Evolutionary conservation across 83 land plant species (phyloP), one percentile per base, ranked within the genome.

Genomic region (Thuja plicata): DNA sequence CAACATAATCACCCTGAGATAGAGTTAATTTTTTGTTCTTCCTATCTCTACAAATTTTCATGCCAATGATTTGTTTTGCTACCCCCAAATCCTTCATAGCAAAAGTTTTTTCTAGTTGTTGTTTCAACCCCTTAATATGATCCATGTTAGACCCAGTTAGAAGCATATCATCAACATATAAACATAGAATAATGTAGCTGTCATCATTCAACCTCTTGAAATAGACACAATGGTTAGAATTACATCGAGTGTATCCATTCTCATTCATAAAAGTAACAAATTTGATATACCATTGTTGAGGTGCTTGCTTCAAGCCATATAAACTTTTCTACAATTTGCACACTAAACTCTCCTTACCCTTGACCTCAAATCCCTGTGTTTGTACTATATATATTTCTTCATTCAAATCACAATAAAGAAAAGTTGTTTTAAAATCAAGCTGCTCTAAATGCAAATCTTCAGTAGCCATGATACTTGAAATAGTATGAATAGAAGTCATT

Each of bases 281-380:
- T 30, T 74, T 30, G 1, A 74, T 2, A 74, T 30, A 34, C 15
- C 13, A 74, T 30, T 30, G 13, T 24, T 80, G 48, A 78, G 88
- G 79, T 78, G 87, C 88, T 87, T 90, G 73, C 40, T 81, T 87
- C 21, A 90, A 19, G 3, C 88, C 84, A 82, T 89, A 90, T 3
- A 90, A 21, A 34, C 46, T 54, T 27, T 27, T 71, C 30, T 21
- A n/a, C 76, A 71, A n/a, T 30, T 9, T 71, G 10, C 76, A 71
- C n/a, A 71, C 76, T 27, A 71, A 3, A 1, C n/a, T n/a, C 9
- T 71, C 30, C 32, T 71, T 71, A 27, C 76, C 30, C n/a, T 71
- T 71, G 15, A 54, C 32, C 32, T 71, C 10, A 0, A 71, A 71
- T 71, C 76, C 76, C 15, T 74, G 13, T 74, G 0, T 1, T 0